A percentile compares a stretch with the other conserved stretches of the same genome.
Conservation (phyloP, 1,284 basidiomycete genomes). For the Leccinum angustisporum region DNA sequence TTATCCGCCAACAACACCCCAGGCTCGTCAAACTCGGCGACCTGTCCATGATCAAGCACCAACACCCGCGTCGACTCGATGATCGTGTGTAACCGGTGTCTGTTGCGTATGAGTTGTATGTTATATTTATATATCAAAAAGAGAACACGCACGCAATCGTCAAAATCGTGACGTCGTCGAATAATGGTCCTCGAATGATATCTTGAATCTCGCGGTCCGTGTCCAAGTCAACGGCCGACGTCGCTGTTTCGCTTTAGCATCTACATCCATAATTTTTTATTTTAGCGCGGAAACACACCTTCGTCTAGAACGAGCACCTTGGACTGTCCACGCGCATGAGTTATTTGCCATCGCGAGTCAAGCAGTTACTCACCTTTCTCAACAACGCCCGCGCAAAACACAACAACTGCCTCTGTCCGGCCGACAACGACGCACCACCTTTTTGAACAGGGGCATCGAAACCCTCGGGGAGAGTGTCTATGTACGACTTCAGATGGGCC, state of each 20-base stretch:
- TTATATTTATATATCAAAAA: neutral
- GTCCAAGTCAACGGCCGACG: conserved; percentile 85
- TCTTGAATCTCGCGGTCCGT: conserved; percentile 86
- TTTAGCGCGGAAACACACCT: conserved; percentile 32
- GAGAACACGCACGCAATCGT: conserved; percentile 67
- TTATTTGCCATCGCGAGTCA: neutral
- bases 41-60: conserved; percentile 78
- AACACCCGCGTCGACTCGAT: conserved; percentile 83
- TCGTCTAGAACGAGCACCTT: conserved; percentile 92
- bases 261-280: neutral
- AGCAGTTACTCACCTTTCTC: conserved; percentile 46
- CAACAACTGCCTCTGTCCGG: conserved; percentile 84
- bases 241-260: conserved; percentile 46
- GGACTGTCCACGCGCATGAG: conserved; percentile 41
- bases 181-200: conserved; percentile 73
- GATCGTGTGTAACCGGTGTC: conserved; percentile 90
- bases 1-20: conserved; percentile 23
- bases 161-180: conserved; percentile 73
- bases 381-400: conserved; percentile 83
- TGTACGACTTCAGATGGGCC: conserved; percentile 69
- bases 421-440: conserved; percentile 79
- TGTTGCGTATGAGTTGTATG: conserved; percentile 27
- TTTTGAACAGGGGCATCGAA: conserved; percentile 80
- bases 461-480: conserved; percentile 68
- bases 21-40: conserved; percentile 32